A percentile compares a stretch with the other conserved stretches of the same genome.
Evolutionary conservation across 306 rosid genomes (phyloP).

Genomic region (Prunus dulcis): DNA sequence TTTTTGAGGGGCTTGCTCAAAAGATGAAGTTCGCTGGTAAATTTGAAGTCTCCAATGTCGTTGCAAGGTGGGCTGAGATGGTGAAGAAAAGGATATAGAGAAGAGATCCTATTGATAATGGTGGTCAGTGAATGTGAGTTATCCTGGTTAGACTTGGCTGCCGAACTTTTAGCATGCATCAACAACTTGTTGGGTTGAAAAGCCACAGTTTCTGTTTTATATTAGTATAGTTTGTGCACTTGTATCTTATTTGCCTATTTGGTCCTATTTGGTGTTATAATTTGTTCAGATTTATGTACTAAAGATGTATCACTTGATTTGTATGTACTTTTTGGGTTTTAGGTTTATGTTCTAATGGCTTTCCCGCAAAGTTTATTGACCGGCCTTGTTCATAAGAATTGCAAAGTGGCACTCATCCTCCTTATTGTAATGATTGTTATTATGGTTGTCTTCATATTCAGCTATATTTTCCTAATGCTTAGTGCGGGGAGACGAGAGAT

Average conservation of each 20-base stretch:
- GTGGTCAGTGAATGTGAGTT: conserved; percentile 3
- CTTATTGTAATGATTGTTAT: conserved; percentile 27
- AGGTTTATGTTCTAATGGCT: conserved; percentile 48
- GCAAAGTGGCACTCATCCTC: conserved; percentile 30
- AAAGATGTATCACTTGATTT: background rate
- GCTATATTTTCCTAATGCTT: conserved; percentile 22
- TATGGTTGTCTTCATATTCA: conserved; percentile 24
- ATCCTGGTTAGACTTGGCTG: background rate
- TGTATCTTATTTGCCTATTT: background rate
- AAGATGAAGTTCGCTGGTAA: conserved; percentile 77
- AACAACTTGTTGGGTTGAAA: background rate
- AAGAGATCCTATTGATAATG: conserved; percentile 31
- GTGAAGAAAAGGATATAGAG: conserved; percentile 56
- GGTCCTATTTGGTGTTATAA: background rate
- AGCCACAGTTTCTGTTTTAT: background rate
- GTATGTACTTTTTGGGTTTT: conserved; percentile 18
- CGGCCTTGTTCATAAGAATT: conserved; percentile 22
- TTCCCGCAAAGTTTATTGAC: conserved; percentile 28
- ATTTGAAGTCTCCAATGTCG: conserved; percentile 67
- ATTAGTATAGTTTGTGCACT: background rate
- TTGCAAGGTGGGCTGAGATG: conserved; percentile 75
- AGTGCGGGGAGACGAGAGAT: conserved; percentile 43
- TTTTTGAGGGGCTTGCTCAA: conserved; percentile 70
- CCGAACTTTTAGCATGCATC: background rate
- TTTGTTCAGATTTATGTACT: background rate